Evolutionary conservation across 2,329 filamentous ascomycete genomes (phyloP), one percentile per base, ranked within the genome.

Genomic region (Paecilomyces sp.): DNA sequence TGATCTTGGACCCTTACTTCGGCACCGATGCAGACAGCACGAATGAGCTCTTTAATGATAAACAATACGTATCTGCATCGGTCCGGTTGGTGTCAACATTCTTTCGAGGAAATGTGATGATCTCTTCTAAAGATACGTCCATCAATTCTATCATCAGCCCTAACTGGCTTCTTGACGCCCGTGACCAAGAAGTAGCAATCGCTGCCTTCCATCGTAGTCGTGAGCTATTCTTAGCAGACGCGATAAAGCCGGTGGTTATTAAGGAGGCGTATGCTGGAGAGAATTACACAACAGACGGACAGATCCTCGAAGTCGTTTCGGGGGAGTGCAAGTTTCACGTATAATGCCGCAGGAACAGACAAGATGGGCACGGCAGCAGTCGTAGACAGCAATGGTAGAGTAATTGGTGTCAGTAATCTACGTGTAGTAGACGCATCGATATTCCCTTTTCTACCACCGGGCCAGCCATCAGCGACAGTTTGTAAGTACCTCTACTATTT

Each of bases 81-180:
- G 66, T 57, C 1, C 62, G 61, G 4, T 56, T 72, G 3, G 62
- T 70, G 34, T 64, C 78, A 0, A 75, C 79, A 3, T 67, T 76
- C 0, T 81, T 79, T 0, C 76, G 77, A 0, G 80, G 80, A 7
- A 80, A 74, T 62, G 69, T 82, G 3, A 79, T 74, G 0, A 74
- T 82, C 33, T 58, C 54, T 9, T 71, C 70, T 2, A 58, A 54
- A 2, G 61, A 71, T 54, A 70, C 63, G 18, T 41, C 34, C 34
- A 41, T 15, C 8, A 41, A 41, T n/a, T 1, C 34, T 12, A 12
- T 41, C 13, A 41, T 41, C 34, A 41, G 34, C 4, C 34, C 34
- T n/a, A 41, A 41, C 12, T 41, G 34, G 34, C 34, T 41, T 3
- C 22, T 41, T 15, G 34, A 41, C 34, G 12, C 12, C 9, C 34